Conservation (phyloP, 140 eudicot species). For the Oenanthe javanica region DNA sequence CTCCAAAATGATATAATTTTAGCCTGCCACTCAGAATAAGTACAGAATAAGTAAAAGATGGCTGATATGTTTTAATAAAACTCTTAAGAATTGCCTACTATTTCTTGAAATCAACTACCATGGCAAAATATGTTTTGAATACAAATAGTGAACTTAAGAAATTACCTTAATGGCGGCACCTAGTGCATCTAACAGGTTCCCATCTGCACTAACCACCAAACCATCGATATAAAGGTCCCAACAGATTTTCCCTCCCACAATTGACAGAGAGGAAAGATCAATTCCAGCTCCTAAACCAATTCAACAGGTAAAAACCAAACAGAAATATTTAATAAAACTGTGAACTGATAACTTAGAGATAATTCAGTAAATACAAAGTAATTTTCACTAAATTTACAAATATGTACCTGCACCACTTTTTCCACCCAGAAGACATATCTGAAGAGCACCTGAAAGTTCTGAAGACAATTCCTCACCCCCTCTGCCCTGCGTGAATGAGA, state of each 20-base stretch:
- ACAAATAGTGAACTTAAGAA: background rate
- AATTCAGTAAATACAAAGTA: background rate
- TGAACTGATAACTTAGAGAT: background rate
- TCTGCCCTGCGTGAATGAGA: conserved; percentile 48
- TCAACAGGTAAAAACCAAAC: background rate
- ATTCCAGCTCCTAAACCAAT: conserved; percentile 75
- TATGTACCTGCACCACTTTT: conserved; percentile 84
- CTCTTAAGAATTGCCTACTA: background rate
- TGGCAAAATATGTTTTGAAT: background rate
- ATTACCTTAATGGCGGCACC: conserved; percentile 97
- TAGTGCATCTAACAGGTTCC: conserved; percentile 85
- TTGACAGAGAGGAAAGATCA: conserved; percentile 68
- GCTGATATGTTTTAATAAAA: background rate
- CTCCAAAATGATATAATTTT: background rate
- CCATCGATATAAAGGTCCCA: conserved; percentile 97
- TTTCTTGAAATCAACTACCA: background rate
- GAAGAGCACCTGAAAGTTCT: conserved; percentile 76
- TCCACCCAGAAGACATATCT: conserved; percentile 85
- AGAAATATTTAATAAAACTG: background rate
- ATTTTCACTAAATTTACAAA: background rate
- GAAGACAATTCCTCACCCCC: conserved; percentile 88
- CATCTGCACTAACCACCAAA: conserved; percentile 88
- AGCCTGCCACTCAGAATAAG: background rate
- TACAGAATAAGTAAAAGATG: background rate
- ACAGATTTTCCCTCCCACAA: conserved; percentile 78